Base-by-base conservation (phyloP, 768 basidiomycete genomes). In the Hebeloma cylindrosporum region DNA sequence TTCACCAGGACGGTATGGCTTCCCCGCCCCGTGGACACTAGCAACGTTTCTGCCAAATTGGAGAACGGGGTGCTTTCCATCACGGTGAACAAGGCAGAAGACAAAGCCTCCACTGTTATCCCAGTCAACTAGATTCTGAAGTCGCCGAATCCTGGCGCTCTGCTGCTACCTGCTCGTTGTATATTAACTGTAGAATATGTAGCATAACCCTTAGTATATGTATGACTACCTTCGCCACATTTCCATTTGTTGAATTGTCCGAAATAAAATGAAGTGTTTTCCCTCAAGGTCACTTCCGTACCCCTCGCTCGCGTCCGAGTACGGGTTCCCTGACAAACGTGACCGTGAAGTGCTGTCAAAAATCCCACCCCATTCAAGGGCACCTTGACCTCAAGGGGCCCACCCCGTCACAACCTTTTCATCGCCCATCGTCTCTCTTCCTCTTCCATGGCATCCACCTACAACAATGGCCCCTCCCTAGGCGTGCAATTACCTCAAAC, bases 1-100 rank as follows among this genome's bases (percentile, higher is more conserved):
- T 90, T 88, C 60, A 73, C 76, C 10, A 75, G 88, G 38, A 88
- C 85, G 0, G 74, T 90, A 8, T 83, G 82, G 78, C 70, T 90
- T 18, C 84, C 87, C 26, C 75, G 72, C 8, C 72, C 80, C 5
- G 71, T 86, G 1, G 82, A 88, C 54, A 63, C 68, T 25, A 68
- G 67, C 22, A 74, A 71, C 43, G 79, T 88, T 18, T 64, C 69
- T 1, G 88, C 86, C 11, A 84, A 79, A 53, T 64, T 91, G 51
- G 64, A 72, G 20, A 79, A 89, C 46, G 88, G 88, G 5, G 73
- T 91, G 18, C 74, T 90, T 38, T 83, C 75, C 3, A 54, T 90
- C 31, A 76, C 66, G 5, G 67, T 83, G 10, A 73, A 78, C 10
- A 87, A 83, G 60, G 70, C 73, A 13, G 75, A 80, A 50, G 83